phyloP scores from a whole-genome alignment of 345 rosid genomes.

The Eucalyptus tenuipes region DNA sequence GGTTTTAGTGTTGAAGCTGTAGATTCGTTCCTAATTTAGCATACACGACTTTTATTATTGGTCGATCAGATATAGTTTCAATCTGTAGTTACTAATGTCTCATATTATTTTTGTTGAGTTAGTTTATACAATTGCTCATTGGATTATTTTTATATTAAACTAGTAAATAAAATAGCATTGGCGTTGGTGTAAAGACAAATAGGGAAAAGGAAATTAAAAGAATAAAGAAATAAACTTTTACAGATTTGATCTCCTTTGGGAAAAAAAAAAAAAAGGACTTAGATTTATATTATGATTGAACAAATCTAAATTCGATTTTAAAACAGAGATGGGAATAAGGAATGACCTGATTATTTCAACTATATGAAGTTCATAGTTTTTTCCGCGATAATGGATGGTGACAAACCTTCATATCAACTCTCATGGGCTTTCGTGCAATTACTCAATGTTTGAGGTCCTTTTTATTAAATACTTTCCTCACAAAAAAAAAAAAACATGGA shows the following conservation, averaged over 20 bases:
- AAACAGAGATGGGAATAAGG: background rate
- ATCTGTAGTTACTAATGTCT: rapidly evolving
- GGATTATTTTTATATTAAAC: background rate
- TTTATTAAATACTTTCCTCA: background rate
- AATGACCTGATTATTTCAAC: background rate
- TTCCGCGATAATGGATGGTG: background rate
- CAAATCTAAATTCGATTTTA: background rate
- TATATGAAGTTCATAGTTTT: background rate
- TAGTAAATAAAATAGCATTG: background rate
- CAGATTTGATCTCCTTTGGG: background rate
- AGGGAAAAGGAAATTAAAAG: background rate
- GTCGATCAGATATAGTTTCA: background rate
- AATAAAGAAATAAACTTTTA: background rate
- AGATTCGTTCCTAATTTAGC: background rate
- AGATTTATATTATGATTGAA: background rate
- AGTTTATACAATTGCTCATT: background rate
- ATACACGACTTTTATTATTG: background rate
- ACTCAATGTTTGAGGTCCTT: background rate
- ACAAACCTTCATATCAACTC: background rate
- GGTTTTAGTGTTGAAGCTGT: background rate
- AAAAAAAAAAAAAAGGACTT: background rate
- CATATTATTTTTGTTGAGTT: background rate
- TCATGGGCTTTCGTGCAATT: background rate
- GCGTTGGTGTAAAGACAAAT: background rate
- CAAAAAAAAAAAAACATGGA: background rate